Evolutionary conservation across 129 eudicot genomes (phyloP), one percentile per base, ranked within the genome.

Genomic region (Tagetes erecta): DNA sequence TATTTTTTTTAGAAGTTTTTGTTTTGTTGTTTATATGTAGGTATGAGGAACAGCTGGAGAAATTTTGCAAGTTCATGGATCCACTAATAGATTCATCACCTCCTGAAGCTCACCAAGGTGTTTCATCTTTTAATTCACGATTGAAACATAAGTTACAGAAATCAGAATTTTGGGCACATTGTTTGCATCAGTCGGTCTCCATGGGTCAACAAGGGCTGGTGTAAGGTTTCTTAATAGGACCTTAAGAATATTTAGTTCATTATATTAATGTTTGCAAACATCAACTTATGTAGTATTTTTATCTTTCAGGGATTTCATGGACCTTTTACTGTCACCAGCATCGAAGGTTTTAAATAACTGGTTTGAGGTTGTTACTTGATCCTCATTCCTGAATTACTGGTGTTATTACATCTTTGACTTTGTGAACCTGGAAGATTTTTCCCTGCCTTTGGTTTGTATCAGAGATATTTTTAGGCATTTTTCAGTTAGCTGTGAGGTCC

Each of bases 321-420:
- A 91, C 81, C 93, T 95, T 78, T 68, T 95, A 73, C 79, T 95
- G 51, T 85, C 97, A 71, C 97, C 99, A 57, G 97, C 99, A 50
- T 95, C 99, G 6, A 91, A 91, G 84, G 96, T 95, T 78, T 78
- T 95, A 73, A 84, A 95, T 86, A 91, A 88, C 74, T 91, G 99
- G 97, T 95, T 95, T 85, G 99, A 95, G 99, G 99, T 95, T 69
- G 78, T 74, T 72, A 75, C 78, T 71, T 52, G 64, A 75, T 70
- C 27, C 62, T 68, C 64, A 30, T 56, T 70, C 9, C 36, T 69
- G 20, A 44, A 67, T 80, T 80, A 74, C 67, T 41, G 42, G 69
- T 72, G 60, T 55, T 72, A 9, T 51, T 80, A 9, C 9, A 51
- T 35, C 46, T 76, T 70, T 45, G 49, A 38, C 67, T 76, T 64